phyloP scores from a whole-genome alignment of 2,329 filamentous ascomycete genomes.

The Arthrobotrys sinensis region DNA sequence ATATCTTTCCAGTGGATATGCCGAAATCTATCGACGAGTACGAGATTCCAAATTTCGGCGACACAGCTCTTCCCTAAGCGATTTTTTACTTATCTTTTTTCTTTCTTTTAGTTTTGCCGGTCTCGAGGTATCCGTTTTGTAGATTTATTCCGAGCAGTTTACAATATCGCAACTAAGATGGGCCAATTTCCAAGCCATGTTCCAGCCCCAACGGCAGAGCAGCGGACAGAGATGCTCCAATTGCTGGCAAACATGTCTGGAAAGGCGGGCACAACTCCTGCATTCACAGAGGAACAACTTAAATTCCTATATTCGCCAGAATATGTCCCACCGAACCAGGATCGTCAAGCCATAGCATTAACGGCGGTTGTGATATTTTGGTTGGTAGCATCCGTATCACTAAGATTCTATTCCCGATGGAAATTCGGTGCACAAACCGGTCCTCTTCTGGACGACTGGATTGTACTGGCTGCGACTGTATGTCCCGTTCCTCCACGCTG shows the following conservation, averaged over 20 bases:
- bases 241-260: slow-evolving; percentile 9
- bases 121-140: too few species aligned
- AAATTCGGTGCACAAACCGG: slow-evolving; percentile 19
- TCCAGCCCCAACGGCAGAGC: slow-evolving; percentile 32
- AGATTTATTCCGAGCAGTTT: too few species aligned
- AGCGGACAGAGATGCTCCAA: slow-evolving; percentile 31
- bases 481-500: not conserved
- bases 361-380: slow-evolving; percentile 34
- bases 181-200: slow-evolving; percentile 42
- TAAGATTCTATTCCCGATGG: slow-evolving; percentile 33
- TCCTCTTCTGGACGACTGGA: slow-evolving; percentile 36
- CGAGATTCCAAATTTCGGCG: too few species aligned
- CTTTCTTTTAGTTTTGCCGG: too few species aligned
- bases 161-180: slow-evolving; percentile 3
- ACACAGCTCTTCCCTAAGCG: too few species aligned
- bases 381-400: slow-evolving; percentile 23
- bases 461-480: slow-evolving; percentile 31
- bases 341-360: slow-evolving; percentile 12
- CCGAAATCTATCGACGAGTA: too few species aligned
- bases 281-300: slow-evolving; percentile 29
- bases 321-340: slow-evolving; percentile 30
- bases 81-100: too few species aligned
- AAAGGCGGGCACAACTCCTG: not conserved
- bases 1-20: too few species aligned
- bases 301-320: slow-evolving; percentile 36